phyloP scores from a whole-genome alignment of 2,329 filamentous ascomycete species.

The Dactylellina haptotyla region DNA sequence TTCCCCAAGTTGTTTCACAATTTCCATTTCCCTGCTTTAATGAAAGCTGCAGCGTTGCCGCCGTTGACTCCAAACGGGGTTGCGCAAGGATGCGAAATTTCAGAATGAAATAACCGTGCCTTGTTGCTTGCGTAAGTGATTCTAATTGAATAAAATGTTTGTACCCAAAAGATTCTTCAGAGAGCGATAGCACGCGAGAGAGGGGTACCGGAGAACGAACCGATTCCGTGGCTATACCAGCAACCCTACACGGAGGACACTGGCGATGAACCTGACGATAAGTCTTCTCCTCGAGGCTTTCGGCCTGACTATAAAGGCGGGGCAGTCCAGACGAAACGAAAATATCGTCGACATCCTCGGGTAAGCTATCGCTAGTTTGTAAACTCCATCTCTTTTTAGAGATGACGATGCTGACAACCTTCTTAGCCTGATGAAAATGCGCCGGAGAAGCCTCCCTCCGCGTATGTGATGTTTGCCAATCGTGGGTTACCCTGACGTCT shows the following conservation, averaged over 20 bases:
- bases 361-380: slow-evolving; percentile 62
- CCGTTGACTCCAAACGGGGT: slow-evolving; percentile 20
- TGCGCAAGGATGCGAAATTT: neutral
- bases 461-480: slow-evolving; percentile 87
- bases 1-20: slow-evolving; percentile 34
- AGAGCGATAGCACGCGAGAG: slow-evolving; percentile 79
- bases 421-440: slow-evolving; percentile 78
- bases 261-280: slow-evolving; percentile 68
- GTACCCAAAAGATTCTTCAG: slow-evolving; percentile 75
- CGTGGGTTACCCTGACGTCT: slow-evolving; percentile 66
- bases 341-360: slow-evolving; percentile 81
- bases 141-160: slow-evolving; percentile 24
- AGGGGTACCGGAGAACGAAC: slow-evolving; percentile 68
- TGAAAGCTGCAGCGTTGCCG: slow-evolving; percentile 32
- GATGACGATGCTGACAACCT: slow-evolving; percentile 1
- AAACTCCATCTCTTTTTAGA: neutral
- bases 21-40: slow-evolving; percentile 33
- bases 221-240: slow-evolving; percentile 59
- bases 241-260: slow-evolving; percentile 63
- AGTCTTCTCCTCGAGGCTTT: slow-evolving; percentile 64
- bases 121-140: neutral
- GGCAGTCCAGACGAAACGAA: slow-evolving; percentile 70
- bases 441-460: slow-evolving; percentile 80
- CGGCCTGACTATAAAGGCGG: slow-evolving; percentile 65
- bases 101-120: neutral